Base-by-base conservation (phyloP, 192 early-diverging fungal species). In the Mortierella alpina region DNA sequence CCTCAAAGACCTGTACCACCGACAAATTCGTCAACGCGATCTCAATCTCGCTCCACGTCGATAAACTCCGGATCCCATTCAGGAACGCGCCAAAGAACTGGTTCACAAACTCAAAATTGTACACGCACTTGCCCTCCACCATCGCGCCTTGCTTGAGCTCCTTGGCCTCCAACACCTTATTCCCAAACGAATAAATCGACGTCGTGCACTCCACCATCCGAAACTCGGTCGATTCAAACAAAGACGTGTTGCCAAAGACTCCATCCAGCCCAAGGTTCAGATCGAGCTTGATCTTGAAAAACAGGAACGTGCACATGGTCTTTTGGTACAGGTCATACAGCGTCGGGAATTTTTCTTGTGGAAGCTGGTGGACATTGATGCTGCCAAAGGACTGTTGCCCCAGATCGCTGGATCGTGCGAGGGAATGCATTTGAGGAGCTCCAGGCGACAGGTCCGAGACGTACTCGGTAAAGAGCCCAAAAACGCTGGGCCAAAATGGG, bases 1-100 rank as follows among this genome's bases (percentile, higher is more conserved):
- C 76, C 42, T 79, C 76, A 79, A 79, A 79, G 45, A 88, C 87
- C 75, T 88, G 87, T 42, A 86, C 84, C 20, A 88, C 73, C 48
- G 84, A 86, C 31, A 88, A 59, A 44, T 88, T 88, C 31, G 73
- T 80, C n/a, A 88, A 72, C 5, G 87, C 87, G 61, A 84, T 82
- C 56, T 88, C 87, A 56, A 88, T 82, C 51, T 88, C 83, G 17
- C 84, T 79, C 87, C 87, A 88, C 11, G 82, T 82, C 17, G 82
- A 70, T 42, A 88, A 50, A 2, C 61, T 58, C 40, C 84, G 73
- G 40, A 88, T 82, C 18, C 85, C 83, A 50, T 86, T 88, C 74
- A 88, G 73, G 51, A 88, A 88, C 6, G 83, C 83, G 60, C 84
- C 85, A 85, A 88, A 88, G 73, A 88, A 88, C 41, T 88, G 85